Percentiles rank a stretch among this genome's conserved stretches.
These are phyloP conservation scores for Lasiosphaeria hispida DNA, from an alignment of 495 filamentous ascomycete genomes.

Conservation along the genomic window DNA sequence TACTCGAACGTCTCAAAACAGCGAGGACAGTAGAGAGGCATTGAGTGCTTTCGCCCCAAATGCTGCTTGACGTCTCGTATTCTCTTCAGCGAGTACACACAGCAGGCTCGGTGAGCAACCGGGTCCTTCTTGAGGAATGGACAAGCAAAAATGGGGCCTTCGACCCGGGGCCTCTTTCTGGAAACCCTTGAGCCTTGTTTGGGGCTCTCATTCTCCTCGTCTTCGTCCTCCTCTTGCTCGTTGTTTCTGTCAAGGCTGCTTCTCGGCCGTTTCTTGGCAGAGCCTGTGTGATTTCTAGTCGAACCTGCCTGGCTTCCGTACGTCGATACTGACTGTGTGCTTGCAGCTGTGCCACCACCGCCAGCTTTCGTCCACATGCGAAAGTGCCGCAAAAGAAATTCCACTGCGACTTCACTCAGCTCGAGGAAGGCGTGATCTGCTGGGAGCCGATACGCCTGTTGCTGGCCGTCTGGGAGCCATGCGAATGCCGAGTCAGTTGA, in stretches of 20 bases:
- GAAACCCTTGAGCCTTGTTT: background rate
- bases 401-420: background rate
- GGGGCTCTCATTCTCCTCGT: slow-evolving; percentile 3
- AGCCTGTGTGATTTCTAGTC: background rate
- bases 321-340: background rate
- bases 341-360: background rate
- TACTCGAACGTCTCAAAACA: slow-evolving; percentile 17
- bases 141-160: slow-evolving; percentile 24
- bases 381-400: background rate
- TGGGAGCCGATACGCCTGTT: background rate
- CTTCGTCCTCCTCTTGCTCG: background rate
- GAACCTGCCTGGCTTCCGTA: background rate
- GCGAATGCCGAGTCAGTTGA: slow-evolving; percentile 15
- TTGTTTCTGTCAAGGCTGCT: background rate
- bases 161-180: background rate
- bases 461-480: background rate
- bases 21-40: slow-evolving; percentile 31
- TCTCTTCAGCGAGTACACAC: slow-evolving; percentile 27
- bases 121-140: slow-evolving; percentile 36
- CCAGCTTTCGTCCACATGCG: background rate
- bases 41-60: slow-evolving; percentile 29
- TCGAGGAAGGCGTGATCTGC: background rate
- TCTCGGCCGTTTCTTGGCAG: background rate
- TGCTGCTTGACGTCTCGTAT: slow-evolving; percentile 39
- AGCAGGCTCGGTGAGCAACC: slow-evolving; percentile 27